Evolutionary conservation across 768 basidiomycete genomes (phyloP), one percentile per base, ranked within the genome.

Genomic region (Coprinopsis strossmayeri): DNA sequence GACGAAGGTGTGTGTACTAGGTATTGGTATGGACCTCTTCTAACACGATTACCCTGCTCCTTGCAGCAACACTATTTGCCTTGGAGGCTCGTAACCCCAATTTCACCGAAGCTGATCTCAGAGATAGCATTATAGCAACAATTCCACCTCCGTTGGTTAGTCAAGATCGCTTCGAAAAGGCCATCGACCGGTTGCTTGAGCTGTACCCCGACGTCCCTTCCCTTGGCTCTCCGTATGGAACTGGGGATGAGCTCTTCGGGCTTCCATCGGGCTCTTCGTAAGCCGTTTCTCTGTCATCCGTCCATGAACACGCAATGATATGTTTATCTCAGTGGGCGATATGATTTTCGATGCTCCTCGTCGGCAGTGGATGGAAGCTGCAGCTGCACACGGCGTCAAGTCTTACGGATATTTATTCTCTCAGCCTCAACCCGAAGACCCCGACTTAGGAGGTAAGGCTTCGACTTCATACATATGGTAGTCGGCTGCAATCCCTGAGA

Each of bases 201-300:
- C 54, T 72, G 3, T 76, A 77, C 54, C 73, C 73, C 0, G 58
- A 71, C 48, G 56, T 61, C 27, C 69, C 74, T n/a, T 58, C 69
- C 10, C 51, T 63, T 21, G 75, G 75, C 2, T 70, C 70, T 1
- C 76, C 76, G 0, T 77, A 68, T 52, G 63, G 61, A 15, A 76
- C 74, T 2, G 72, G 74, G 4, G 64, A 68, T 51, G 53, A 70
- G 18, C 71, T 71, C 0, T 75, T 74, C 50, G 73, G 73, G 0
- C 55, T 71, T 12, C 52, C 58, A 17, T 52, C 55, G 44, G 53
- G 55, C 13, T 69, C 54, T 55, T 65, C 69, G 49, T 64, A 65
- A 2, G 56, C 53, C 25, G 54, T 68, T 7, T 57, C 62, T 26
- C 46, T 28, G 34, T n/a, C 17, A 25, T 18, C 15, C 13, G 21